Base-by-base conservation (phyloP, 2,329 filamentous ascomycete species). In the Chrysoporthe deuterocubensis region DNA sequence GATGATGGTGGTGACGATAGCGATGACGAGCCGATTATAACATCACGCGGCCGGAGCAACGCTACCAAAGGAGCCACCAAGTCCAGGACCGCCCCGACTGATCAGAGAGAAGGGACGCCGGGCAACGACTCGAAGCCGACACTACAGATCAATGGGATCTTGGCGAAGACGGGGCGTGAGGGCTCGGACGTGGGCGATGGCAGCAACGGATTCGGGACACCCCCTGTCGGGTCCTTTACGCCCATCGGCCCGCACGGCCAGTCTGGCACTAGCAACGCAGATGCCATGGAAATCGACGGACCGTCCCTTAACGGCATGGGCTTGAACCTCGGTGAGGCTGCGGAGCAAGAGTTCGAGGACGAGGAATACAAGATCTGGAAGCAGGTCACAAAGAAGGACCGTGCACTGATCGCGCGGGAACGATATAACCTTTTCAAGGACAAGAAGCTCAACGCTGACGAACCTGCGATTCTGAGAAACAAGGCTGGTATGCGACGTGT, bases 351-450 rank as follows among this genome's bases (percentile, higher is more conserved):
- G 14, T 93, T 93, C 72, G 89, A 96, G 73, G 94, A 98, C 73
- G 94, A 98, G 68, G 95, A 97, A 76, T 97, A 96, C 81, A 97
- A 96, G 77, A 92, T 96, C 46, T 99, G 96, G 96, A 99, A 98
- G 81, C 95, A 98, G 79, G 93, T 97, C 52, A 99, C 96, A 1
- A 98, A 98, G 81, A 97, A 96, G 77, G 94, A 97, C 75, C 90
- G 96, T 70, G 96, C 96, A 4, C 82, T 91, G 34, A 89, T 95
- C 64, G 92, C 96, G 68, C 93, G 94, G 71, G 93, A 97, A 76
- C 88, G 96, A 43, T 90, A 94, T 78, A 88, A 92, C 50, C 86
- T 99, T 16, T 97, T 99, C 80, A 91, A 91, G 70, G 92, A 91
- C 62, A 90, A 94, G 74, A 92, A 90, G 74, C 83, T 99, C 62